A percentile compares a stretch with the other conserved stretches of the same genome.
These are phyloP conservation scores for Ophiocordyceps sinensis DNA, from an alignment of 2,329 filamentous ascomycete species.

Conservation along the genomic window DNA sequence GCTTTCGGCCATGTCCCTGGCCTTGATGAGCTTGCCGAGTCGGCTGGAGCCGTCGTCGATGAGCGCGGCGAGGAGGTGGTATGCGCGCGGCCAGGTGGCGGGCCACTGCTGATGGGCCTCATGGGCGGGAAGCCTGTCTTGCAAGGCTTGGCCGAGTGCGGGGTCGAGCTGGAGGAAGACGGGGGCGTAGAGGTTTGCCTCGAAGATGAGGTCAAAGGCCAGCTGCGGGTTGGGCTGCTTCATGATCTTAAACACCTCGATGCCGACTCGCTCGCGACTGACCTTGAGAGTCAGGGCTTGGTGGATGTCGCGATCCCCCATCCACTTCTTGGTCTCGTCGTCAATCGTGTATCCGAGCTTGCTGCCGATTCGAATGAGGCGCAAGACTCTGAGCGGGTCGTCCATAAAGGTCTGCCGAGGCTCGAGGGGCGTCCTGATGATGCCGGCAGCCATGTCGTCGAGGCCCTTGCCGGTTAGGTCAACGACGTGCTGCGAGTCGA, in stretches of 20 bases:
- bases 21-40: not conserved
- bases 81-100: not conserved
- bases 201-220: conserved; percentile 25
- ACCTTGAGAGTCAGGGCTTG: conserved; percentile 75
- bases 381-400: conserved; percentile 75
- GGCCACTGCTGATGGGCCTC: not conserved
- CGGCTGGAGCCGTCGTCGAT: not conserved
- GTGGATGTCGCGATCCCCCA: conserved; percentile 68
- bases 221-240: conserved; percentile 42
- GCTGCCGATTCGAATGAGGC: conserved; percentile 82
- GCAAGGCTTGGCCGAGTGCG: not conserved
- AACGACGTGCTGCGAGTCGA: conserved; percentile 65
- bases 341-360: conserved; percentile 71
- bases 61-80: not conserved
- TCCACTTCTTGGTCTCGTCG: conserved; percentile 49
- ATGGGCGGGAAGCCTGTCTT: not conserved
- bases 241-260: conserved; percentile 40
- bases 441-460: conserved; percentile 52
- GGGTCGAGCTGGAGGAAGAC: not conserved
- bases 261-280: conserved; percentile 75
- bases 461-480: conserved; percentile 74
- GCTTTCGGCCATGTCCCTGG: not conserved
- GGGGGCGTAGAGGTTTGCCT: conserved; percentile 1
- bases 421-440: conserved; percentile 76
- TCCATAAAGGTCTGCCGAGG: conserved; percentile 90